Evolutionary conservation across 139 green algal genomes (phyloP).

Genomic region (Chlorella sp.): DNA sequence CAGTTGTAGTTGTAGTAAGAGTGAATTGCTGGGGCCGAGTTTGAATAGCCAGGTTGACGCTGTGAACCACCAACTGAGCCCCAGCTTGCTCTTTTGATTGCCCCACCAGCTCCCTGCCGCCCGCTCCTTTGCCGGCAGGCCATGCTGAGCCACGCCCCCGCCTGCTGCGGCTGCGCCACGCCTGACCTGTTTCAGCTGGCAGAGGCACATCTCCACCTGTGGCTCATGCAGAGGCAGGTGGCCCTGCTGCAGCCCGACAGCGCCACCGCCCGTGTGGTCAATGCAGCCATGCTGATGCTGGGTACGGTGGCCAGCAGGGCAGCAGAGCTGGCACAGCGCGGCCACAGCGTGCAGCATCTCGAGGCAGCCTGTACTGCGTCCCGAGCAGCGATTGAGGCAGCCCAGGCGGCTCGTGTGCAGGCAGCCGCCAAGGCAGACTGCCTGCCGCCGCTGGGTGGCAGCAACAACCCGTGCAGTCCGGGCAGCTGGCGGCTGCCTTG

Average conservation of each 20-base stretch:
- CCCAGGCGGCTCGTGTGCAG: conserved; percentile 12
- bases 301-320: conserved; percentile 25
- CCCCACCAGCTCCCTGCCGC: no score
- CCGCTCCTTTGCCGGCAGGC: no score
- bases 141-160: no score
- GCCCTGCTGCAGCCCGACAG: not conserved
- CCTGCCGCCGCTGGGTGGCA: conserved; percentile 17
- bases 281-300: conserved; percentile 51
- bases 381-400: conserved; percentile 1
- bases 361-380: conserved; percentile 28
- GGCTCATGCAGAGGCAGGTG: conserved; percentile 46
- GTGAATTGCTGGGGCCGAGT: no score
- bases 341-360: conserved; percentile 25
- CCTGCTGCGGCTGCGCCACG: no score
- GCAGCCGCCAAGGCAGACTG: not conserved
- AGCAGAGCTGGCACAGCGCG: conserved; percentile 38
- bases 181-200: no score
- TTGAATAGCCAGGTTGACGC: no score
- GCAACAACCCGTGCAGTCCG: not conserved
- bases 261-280: conserved; percentile 18
- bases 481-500: not conserved
- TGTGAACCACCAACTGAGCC: no score
- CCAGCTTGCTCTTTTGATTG: no score
- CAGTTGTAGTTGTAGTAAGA: no score
- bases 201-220: conserved; percentile 51